Percentiles rank a stretch among this genome's conserved stretches.
phyloP scores from a whole-genome alignment of 768 basidiomycete species.

The Podaxis rugospora region DNA sequence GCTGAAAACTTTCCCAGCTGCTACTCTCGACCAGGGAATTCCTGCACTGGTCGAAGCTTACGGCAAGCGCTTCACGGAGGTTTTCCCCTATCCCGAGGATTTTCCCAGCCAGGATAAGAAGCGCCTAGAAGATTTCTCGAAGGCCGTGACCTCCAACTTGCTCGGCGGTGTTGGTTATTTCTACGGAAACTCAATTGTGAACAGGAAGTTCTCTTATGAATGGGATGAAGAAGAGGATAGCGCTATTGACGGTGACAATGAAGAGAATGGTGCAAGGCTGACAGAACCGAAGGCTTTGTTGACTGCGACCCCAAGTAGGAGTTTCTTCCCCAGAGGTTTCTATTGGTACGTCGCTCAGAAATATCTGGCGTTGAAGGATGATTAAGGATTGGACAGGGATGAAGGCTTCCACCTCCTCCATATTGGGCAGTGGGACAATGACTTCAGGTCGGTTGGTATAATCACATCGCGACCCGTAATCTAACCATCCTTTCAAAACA shows the following conservation, averaged over 20 bases:
- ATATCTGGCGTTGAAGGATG: conserved; percentile 1
- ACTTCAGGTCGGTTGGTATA: conserved; percentile 41
- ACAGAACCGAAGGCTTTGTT: conserved; percentile 75
- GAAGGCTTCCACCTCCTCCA: conserved; percentile 95
- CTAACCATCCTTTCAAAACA: conserved; percentile 21
- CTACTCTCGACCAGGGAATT: conserved; percentile 65
- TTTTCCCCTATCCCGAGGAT: conserved; percentile 65
- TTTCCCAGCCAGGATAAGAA: conserved; percentile 43
- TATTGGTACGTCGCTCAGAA: conserved; percentile 64
- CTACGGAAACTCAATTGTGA: conserved; percentile 85
- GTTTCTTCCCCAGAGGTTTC: conserved; percentile 97
- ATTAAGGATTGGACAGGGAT: conserved; percentile 54
- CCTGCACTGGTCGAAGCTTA: conserved; percentile 59
- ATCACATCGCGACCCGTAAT: not conserved
- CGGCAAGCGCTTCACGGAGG: conserved; percentile 57
- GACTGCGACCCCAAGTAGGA: conserved; percentile 92
- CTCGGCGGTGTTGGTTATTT: conserved; percentile 95
- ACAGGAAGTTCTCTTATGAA: conserved; percentile 81
- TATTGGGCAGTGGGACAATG: conserved; percentile 91
- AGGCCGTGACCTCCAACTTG: conserved; percentile 86
- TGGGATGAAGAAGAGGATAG: conserved; percentile 73
- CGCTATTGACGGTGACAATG: conserved; percentile 31
- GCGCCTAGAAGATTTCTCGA: conserved; percentile 69
- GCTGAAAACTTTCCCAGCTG: conserved; percentile 37
- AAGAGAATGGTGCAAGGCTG: conserved; percentile 50